Evolutionary conservation across 441 rosid genomes (phyloP).

Genomic region (Codiaeum variegatum): DNA sequence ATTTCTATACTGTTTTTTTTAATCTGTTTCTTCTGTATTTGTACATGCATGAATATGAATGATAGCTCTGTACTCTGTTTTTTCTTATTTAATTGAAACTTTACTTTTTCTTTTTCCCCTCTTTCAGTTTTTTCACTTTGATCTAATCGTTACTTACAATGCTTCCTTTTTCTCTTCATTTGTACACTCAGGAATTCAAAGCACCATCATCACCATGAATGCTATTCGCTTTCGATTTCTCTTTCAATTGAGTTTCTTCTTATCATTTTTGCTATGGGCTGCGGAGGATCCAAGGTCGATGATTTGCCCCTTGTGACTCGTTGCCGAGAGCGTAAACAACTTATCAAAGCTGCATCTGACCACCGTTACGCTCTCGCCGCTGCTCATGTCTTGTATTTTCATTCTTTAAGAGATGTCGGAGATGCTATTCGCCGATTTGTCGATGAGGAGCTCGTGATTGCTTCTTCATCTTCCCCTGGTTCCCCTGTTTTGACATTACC

Average conservation of each 20-base stretch:
- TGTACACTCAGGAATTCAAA: conserved; percentile 2
- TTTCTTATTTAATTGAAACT: conserved; percentile 1
- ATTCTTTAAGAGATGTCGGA: conserved; percentile 65
- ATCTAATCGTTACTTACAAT: conserved; percentile 11
- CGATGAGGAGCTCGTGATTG: conserved; percentile 64
- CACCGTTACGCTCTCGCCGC: conserved; percentile 74
- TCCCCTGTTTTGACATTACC: conserved; percentile 87
- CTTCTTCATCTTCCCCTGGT: conserved; percentile 37
- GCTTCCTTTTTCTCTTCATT: conserved; percentile 3
- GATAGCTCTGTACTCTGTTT: not conserved
- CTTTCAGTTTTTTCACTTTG: not conserved
- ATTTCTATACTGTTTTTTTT: conserved; percentile 5
- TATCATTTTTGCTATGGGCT: conserved; percentile 54
- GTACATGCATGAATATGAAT: not conserved
- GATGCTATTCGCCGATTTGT: conserved; percentile 72
- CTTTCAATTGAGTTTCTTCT: not conserved
- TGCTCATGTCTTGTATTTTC: conserved; percentile 69
- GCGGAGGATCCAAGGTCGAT: conserved; percentile 87
- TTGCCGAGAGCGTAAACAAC: conserved; percentile 68
- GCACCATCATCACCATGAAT: conserved; percentile 19
- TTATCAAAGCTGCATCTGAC: conserved; percentile 57
- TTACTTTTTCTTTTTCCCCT: not conserved
- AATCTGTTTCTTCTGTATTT: not conserved
- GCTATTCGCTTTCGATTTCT: not conserved
- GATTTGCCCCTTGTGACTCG: conserved; percentile 64